Base-by-base conservation (phyloP, 176 grass and related monocot species). In the Metroxylon sagu region DNA sequence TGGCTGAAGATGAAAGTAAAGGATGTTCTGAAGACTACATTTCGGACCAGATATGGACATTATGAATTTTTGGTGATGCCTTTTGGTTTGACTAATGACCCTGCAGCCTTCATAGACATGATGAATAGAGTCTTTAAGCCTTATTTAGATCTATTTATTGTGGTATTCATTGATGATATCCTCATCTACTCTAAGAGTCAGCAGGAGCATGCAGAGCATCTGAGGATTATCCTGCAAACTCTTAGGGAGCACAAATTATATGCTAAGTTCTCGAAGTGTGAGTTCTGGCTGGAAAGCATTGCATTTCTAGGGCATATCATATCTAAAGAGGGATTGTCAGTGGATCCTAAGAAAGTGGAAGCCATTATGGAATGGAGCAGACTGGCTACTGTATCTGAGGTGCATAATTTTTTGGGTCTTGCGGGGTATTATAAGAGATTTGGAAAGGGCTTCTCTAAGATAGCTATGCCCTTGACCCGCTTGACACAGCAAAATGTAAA, bases 81-180 rank as follows among this genome's bases (percentile, higher is more conserved):
- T n/a, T n/a, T n/a, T n/a, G n/a, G n/a, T n/a, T 21, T 70, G 6
- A 72, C 69, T 0, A 72, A 61, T 18, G 56, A 29, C 5, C 35
- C 30, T 18, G 17, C 53, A 14, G 1, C 16, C 4, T 70, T 70
- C 17, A 43, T 57, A 17, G 12, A 56, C 4, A 4, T 70, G 4
- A 57, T 70, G 53, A 70, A 57, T 5, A 3, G 5, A 3, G 28
- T 70, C 6, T 50, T 49, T 0, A 14, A 0, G n/a, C n/a, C n/a
- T n/a, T n/a, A n/a, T n/a, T n/a, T n/a, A n/a, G n/a, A n/a, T n/a
- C n/a, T n/a, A n/a, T n/a, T 1, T 23, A 5, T 70, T 0, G 15
- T 23, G 7, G 17, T 57, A 16, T 48, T 57, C 15, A 57, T 70
- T 8, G 67, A 70, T 57, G 67, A 70, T 15, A 59, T 59, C 0